Evolutionary conservation across 1,284 basidiomycete genomes (phyloP).

Genomic region (Fomitiporia mediterranea): DNA sequence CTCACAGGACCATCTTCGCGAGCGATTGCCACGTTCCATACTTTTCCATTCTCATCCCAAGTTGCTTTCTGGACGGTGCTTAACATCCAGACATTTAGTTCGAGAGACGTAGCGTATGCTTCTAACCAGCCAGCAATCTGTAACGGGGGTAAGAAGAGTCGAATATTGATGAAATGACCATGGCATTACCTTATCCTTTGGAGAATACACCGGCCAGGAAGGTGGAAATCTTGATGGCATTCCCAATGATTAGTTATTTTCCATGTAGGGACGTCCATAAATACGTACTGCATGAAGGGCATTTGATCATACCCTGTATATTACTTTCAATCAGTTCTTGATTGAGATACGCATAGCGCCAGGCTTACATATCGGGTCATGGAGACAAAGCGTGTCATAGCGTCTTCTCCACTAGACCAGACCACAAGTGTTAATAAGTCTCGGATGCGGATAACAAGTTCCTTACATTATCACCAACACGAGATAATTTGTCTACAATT

Average conservation of each 20-base stretch:
- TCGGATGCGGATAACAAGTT: neutral
- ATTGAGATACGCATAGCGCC: conserved; percentile 9
- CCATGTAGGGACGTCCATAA: neutral
- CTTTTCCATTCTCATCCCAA: conserved; percentile 38
- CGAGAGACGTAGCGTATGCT: conserved; percentile 35
- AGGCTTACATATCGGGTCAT: conserved; percentile 60
- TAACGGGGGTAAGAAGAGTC: neutral
- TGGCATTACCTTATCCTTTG: conserved; percentile 45
- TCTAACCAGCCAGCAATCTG: conserved; percentile 40
- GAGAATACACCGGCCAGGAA: conserved; percentile 59
- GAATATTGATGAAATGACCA: neutral
- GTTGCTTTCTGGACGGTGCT: conserved; percentile 32
- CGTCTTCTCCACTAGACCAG: conserved; percentile 46
- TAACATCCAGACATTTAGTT: conserved; percentile 37
- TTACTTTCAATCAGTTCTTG: neutral
- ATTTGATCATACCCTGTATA: conserved; percentile 15
- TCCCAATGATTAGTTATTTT: neutral
- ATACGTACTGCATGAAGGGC: conserved; percentile 26
- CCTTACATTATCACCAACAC: conserved; percentile 42
- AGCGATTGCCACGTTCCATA: conserved; percentile 49
- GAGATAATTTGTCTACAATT: conserved; percentile 47
- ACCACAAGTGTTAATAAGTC: neutral
- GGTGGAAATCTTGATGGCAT: conserved; percentile 44
- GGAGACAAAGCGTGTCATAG: conserved; percentile 57
- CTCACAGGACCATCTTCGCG: conserved; percentile 28